phyloP scores from a whole-genome alignment of 2,329 filamentous ascomycete species.

The Neonectria hederae region DNA sequence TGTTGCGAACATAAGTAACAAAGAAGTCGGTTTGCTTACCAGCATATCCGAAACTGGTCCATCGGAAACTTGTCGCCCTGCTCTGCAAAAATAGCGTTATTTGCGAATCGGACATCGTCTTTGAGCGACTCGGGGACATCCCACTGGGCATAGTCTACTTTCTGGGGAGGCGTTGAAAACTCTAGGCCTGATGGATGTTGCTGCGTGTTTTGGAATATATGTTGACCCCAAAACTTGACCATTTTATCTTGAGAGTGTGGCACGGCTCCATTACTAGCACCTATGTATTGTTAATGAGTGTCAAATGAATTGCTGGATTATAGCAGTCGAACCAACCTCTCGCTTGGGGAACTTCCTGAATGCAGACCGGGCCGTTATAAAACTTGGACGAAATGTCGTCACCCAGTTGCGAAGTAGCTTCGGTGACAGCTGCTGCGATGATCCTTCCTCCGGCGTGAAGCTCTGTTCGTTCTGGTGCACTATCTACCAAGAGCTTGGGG shows the following conservation, averaged over 20 bases:
- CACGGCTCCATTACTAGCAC: background rate
- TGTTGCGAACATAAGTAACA: no score
- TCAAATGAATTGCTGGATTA: background rate
- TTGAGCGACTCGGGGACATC: background rate
- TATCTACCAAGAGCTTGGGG: constrained; percentile 1
- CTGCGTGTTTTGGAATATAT: background rate
- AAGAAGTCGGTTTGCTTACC: background rate
- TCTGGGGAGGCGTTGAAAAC: background rate
- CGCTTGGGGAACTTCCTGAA: background rate
- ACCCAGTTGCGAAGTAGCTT: background rate
- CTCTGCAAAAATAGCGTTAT: background rate
- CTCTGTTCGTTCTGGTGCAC: background rate
- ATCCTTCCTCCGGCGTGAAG: background rate
- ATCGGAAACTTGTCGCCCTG: background rate
- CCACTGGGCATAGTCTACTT: background rate
- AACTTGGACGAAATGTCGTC: background rate
- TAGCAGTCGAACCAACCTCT: background rate
- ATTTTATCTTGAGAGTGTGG: background rate
- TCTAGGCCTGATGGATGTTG: background rate
- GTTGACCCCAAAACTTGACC: constrained; percentile 1
- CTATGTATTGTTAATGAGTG: background rate
- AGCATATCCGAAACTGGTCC: constrained; percentile 1
- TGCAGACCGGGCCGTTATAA: background rate
- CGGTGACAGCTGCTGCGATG: background rate
- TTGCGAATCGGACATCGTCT: background rate